phyloP scores from a whole-genome alignment of 1,139 yeast genomes.

The Candida smagusa region DNA sequence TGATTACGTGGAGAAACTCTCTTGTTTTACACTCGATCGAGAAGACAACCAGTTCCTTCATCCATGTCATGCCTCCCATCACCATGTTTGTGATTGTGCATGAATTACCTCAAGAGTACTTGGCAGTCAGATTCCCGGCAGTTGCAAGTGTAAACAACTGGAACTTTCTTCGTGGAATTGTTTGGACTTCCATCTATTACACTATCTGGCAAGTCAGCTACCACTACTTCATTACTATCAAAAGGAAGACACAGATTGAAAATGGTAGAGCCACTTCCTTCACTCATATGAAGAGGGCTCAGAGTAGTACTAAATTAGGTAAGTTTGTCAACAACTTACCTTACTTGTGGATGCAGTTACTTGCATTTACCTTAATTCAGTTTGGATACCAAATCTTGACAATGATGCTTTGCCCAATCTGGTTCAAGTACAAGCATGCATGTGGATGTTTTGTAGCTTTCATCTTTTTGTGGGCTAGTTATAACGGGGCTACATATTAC shows the following conservation, averaged over 20 bases:
- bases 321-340: constrained; percentile 78
- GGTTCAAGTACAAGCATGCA: constrained; percentile 68
- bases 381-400: constrained; percentile 84
- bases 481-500: constrained; percentile 93
- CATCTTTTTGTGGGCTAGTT: constrained; percentile 76
- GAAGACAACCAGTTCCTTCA: constrained; percentile 88
- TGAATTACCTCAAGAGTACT: constrained; percentile 58
- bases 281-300: constrained; percentile 73
- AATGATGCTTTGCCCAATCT: constrained; percentile 84
- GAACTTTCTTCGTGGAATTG: constrained; percentile 68
- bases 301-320: constrained; percentile 66
- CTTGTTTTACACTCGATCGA: constrained; percentile 88
- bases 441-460: constrained; percentile 67
- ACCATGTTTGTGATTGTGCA: constrained; percentile 87
- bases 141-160: constrained; percentile 65
- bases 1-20: constrained; percentile 93
- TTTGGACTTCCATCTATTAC: constrained; percentile 81
- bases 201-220: constrained; percentile 89
- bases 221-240: constrained; percentile 87
- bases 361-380: constrained; percentile 84
- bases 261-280: constrained; percentile 88
- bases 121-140: constrained; percentile 69
- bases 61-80: constrained; percentile 88
- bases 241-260: constrained; percentile 73
- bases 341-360: constrained; percentile 74